These are phyloP conservation scores for Fagus sylvatica DNA, from an alignment of 306 rosid species.

Conservation along the genomic window DNA sequence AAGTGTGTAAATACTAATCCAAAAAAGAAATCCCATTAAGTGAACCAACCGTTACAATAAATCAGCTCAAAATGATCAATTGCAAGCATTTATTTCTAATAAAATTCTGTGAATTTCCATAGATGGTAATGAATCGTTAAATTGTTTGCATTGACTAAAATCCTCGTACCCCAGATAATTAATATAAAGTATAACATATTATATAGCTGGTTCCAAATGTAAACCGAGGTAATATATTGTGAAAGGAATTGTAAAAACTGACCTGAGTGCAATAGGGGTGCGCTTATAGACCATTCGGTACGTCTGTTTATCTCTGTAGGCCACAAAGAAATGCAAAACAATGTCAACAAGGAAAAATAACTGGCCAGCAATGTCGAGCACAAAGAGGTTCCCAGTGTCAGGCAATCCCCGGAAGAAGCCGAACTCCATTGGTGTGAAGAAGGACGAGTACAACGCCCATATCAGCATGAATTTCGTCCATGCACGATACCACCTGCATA, in stretches of 20 bases:
- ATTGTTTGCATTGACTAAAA: not conserved
- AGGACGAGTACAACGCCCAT: slow-evolving; percentile 97
- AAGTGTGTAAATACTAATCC: no score
- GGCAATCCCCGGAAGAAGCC: slow-evolving; percentile 86
- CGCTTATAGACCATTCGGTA: slow-evolving; percentile 74
- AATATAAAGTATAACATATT: not conserved
- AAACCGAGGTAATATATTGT: not conserved
- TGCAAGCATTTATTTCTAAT: not conserved
- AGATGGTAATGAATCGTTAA: not conserved
- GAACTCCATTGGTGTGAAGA: slow-evolving; percentile 97
- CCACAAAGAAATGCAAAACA: slow-evolving; percentile 67
- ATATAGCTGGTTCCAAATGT: not conserved
- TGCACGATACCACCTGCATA: slow-evolving; percentile 73
- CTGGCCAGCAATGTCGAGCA: slow-evolving; percentile 81
- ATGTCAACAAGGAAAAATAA: slow-evolving; percentile 81
- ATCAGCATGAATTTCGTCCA: slow-evolving; percentile 82
- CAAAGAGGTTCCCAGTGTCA: slow-evolving; percentile 59
- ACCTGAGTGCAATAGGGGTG: slow-evolving; percentile 76
- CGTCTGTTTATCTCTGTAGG: slow-evolving; percentile 75
- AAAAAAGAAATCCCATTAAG: not conserved
- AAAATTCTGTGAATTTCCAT: not conserved
- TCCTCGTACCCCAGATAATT: not conserved
- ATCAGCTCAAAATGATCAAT: not conserved
- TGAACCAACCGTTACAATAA: not conserved
- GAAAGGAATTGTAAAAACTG: slow-evolving; percentile 6